Evolutionary conservation across 129 eudicot genomes (phyloP).

Genomic region (Glebionis coronaria): DNA sequence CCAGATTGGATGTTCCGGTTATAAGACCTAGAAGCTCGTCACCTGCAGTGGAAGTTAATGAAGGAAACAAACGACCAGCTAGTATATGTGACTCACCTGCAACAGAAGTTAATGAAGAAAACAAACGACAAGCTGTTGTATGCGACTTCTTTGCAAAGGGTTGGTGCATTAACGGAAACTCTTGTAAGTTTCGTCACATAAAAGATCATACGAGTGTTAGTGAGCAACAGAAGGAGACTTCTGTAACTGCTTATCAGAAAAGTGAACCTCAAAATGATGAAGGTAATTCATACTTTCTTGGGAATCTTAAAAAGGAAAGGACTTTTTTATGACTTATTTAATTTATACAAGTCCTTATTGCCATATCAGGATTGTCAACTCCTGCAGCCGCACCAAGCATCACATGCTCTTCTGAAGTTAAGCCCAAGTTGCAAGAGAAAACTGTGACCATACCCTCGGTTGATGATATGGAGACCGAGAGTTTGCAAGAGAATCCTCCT

Average conservation of each 20-base stretch:
- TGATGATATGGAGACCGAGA: not conserved
- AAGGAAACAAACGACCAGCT: slow-evolving; percentile 55
- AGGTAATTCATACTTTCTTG: slow-evolving; percentile 39
- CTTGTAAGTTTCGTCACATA: slow-evolving; percentile 81
- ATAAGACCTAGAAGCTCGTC: slow-evolving; percentile 56
- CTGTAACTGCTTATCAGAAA: slow-evolving; percentile 30
- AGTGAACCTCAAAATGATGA: slow-evolving; percentile 30
- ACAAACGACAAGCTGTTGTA: slow-evolving; percentile 50
- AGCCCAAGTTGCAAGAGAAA: slow-evolving; percentile 29
- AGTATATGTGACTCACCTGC: slow-evolving; percentile 33
- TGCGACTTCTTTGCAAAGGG: slow-evolving; percentile 85
- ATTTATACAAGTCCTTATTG: slow-evolving; percentile 26
- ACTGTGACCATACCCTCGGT: not conserved
- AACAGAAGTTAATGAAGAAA: slow-evolving; percentile 37
- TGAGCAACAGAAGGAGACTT: slow-evolving; percentile 35
- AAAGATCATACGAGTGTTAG: slow-evolving; percentile 29
- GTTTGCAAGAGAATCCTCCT: slow-evolving; percentile 5
- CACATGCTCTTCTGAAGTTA: slow-evolving; percentile 18
- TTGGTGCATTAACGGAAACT: slow-evolving; percentile 95
- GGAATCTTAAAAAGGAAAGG: slow-evolving; percentile 11
- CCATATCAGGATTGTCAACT: slow-evolving; percentile 28
- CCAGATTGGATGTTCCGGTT: slow-evolving; percentile 51
- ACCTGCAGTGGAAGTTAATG: slow-evolving; percentile 40
- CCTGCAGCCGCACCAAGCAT: slow-evolving; percentile 21
- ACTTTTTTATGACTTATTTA: not conserved